A percentile compares a stretch with the other conserved stretches of the same genome.
Conservation (phyloP, 106 monocot genomes). For the Alisma plantagoaquatica region DNA sequence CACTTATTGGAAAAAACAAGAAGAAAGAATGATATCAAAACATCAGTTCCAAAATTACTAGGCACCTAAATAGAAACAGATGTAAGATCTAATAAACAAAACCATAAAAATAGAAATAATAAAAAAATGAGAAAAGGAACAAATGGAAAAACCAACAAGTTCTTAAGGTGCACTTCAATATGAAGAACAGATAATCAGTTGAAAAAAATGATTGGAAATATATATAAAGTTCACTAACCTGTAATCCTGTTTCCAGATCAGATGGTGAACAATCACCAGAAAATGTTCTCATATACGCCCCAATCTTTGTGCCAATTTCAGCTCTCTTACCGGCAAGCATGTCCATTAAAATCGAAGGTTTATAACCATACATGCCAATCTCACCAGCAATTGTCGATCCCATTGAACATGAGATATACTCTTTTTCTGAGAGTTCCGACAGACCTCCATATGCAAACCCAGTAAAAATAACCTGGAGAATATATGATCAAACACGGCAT, state of each 20-base stretch:
- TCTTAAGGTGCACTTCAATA: too few relatives aligned
- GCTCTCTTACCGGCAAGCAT: conserved; percentile 99
- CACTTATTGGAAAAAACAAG: too few relatives aligned
- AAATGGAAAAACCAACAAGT: too few relatives aligned
- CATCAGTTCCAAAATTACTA: too few relatives aligned
- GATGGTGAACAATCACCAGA: conserved; percentile 96
- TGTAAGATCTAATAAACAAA: too few relatives aligned
- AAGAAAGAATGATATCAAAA: too few relatives aligned
- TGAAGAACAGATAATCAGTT: background rate
- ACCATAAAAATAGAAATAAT: too few relatives aligned
- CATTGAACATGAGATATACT: conserved; percentile 97
- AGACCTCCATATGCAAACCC: conserved; percentile 98
- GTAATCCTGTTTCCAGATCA: conserved; percentile 97
- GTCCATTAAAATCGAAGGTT: conserved; percentile 95
- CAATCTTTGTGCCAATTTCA: conserved; percentile 88
- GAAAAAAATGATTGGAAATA: conserved; percentile 3
- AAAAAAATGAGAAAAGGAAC: too few relatives aligned
- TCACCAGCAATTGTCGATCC: conserved; percentile 93
- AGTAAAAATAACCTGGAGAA: conserved; percentile 81
- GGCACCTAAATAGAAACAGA: too few relatives aligned
- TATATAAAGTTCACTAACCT: conserved; percentile 31
- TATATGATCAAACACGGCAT: too few relatives aligned
- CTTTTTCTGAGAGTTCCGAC: conserved; percentile 90
- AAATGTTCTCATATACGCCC: conserved; percentile 94
- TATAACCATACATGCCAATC: conserved; percentile 95